Conservation (phyloP, 139 green algal genomes). For the Yamagishiella unicocca region DNA sequence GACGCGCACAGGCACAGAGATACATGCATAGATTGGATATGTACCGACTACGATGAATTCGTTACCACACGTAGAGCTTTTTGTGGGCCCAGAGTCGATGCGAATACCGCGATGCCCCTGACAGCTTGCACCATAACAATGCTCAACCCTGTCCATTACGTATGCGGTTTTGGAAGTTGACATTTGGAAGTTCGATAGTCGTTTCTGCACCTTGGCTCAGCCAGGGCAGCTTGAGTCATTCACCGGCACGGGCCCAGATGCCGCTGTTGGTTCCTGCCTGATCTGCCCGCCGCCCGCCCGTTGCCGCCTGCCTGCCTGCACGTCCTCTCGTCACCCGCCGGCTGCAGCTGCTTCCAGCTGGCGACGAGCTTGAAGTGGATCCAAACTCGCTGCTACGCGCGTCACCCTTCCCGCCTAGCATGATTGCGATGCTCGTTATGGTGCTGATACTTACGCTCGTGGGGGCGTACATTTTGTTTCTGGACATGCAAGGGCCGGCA, state of each 20-base stretch:
- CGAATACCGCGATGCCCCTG: too few species aligned
- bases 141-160: too few species aligned
- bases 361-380: not conserved
- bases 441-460: constrained; percentile 3
- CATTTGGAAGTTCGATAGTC: too few species aligned
- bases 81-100: too few species aligned
- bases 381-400: not conserved
- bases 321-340: not conserved
- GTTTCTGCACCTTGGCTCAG: too few species aligned
- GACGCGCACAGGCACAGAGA: too few species aligned
- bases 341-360: not conserved
- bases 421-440: not conserved
- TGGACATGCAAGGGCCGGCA: constrained; percentile 4
- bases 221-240: not conserved
- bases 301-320: not conserved
- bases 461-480: not conserved
- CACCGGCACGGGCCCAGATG: not conserved
- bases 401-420: not conserved
- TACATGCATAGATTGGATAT: too few species aligned
- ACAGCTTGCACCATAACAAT: too few species aligned
- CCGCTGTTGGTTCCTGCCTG: not conserved
- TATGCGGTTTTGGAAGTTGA: too few species aligned
- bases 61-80: too few species aligned
- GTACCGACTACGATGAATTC: too few species aligned
- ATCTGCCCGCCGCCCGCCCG: not conserved